phyloP scores from a whole-genome alignment of 2,329 filamentous ascomycete species.

The Colletotrichum spinosum region DNA sequence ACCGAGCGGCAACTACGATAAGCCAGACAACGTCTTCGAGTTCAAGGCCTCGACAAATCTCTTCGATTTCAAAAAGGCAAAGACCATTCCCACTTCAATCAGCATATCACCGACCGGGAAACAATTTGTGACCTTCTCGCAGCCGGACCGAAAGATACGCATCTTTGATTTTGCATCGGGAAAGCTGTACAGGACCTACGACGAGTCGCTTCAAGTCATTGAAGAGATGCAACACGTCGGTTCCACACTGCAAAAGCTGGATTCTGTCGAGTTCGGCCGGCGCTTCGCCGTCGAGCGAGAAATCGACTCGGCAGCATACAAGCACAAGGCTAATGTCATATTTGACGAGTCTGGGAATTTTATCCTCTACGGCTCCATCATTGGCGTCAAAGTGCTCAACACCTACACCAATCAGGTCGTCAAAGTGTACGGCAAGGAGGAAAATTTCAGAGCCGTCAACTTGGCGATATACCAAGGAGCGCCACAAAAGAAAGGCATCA shows the following conservation, averaged over 20 bases:
- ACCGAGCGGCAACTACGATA: conserved; percentile 83
- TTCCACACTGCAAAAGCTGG: conserved; percentile 82
- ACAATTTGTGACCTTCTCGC: conserved; percentile 88
- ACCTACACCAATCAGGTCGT: conserved; percentile 94
- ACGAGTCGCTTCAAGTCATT: conserved; percentile 89
- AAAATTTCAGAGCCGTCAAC: conserved; percentile 86
- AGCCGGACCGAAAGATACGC: conserved; percentile 92
- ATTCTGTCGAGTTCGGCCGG: conserved; percentile 92
- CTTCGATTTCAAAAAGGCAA: conserved; percentile 97
- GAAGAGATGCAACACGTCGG: conserved; percentile 98
- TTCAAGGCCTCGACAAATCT: conserved; percentile 94
- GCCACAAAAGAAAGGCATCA: conserved; percentile 91
- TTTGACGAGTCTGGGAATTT: conserved; percentile 98
- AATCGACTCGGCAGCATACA: conserved; percentile 76
- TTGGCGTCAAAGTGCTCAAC: conserved; percentile 95
- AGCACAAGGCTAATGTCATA: conserved; percentile 82
- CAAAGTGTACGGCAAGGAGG: conserved; percentile 90
- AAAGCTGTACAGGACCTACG: conserved; percentile 92
- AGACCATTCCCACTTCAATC: conserved; percentile 83
- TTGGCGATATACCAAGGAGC: conserved; percentile 93
- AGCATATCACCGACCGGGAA: conserved; percentile 88
- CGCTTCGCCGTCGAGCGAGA: conserved; percentile 88
- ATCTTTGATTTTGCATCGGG: conserved; percentile 92
- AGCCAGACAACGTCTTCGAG: conserved; percentile 90
- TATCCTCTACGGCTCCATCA: conserved; percentile 90